Evolutionary conservation across 257 asterid species (phyloP).

Genomic region (Scutellaria barbata): DNA sequence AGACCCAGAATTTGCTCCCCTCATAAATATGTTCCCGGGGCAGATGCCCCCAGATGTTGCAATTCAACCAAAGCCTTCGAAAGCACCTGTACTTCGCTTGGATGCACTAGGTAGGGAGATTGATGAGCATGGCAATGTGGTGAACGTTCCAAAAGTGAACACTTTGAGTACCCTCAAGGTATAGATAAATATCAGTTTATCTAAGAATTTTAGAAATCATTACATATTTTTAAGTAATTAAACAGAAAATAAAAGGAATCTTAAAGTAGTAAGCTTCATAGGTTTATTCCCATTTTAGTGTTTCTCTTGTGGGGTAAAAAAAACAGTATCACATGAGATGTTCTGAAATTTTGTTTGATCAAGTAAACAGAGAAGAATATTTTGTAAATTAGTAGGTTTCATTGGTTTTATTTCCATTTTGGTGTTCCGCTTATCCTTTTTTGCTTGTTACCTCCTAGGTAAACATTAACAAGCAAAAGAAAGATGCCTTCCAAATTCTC

Average conservation of each 20-base stretch:
- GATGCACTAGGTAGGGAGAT: conserved; percentile 96
- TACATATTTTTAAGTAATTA: not conserved
- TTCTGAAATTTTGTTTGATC: no score
- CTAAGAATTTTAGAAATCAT: not conserved
- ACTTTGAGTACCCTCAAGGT: conserved; percentile 95
- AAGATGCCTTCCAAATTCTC: conserved; percentile 94
- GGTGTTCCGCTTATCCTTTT: not conserved
- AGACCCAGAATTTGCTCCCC: conserved; percentile 90
- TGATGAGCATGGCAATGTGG: conserved; percentile 92
- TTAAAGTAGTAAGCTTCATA: no score
- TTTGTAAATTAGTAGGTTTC: not conserved
- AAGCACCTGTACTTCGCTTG: conserved; percentile 90
- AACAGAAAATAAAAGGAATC: no score
- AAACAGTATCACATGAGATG: no score
- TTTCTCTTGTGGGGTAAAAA: no score
- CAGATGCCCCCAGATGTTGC: conserved; percentile 77
- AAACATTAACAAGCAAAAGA: conserved; percentile 93
- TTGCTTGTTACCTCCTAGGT: conserved; percentile 51
- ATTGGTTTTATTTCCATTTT: not conserved
- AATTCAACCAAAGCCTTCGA: conserved; percentile 86
- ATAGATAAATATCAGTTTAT: conserved; percentile 14
- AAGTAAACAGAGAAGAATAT: no score
- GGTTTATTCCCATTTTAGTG: no score
- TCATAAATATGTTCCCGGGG: conserved; percentile 88
- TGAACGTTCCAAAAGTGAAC: conserved; percentile 75